Conservation (phyloP, 192 early-diverging fungal genomes). For the Pilobolus umbonatus region DNA sequence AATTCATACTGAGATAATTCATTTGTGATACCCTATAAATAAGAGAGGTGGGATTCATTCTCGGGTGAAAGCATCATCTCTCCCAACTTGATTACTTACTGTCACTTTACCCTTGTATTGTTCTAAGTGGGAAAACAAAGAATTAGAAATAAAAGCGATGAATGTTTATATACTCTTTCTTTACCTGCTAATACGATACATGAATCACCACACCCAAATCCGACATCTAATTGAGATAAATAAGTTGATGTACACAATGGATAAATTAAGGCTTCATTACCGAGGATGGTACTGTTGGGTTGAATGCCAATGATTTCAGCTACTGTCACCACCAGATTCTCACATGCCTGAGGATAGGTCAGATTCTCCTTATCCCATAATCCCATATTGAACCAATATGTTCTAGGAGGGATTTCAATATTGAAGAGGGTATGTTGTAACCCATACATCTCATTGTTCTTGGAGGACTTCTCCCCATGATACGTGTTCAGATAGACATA, state of each 20-base stretch:
- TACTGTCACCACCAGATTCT: slow-evolving; percentile 33
- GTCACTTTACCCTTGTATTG: slow-evolving; percentile 14
- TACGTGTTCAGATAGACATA: too few relatives aligned
- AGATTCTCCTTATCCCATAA: slow-evolving; percentile 31
- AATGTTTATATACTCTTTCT: slow-evolving; percentile 1
- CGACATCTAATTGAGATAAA: slow-evolving; percentile 42
- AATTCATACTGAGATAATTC: slow-evolving; percentile 37
- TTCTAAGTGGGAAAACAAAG: slow-evolving; percentile 2
- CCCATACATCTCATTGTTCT: slow-evolving; percentile 39
- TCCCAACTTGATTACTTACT: slow-evolving; percentile 7
- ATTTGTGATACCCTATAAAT: slow-evolving; percentile 38
- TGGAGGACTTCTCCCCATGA: too few relatives aligned
- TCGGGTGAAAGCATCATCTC: not conserved
- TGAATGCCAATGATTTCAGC: slow-evolving; percentile 15
- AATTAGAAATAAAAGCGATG: not conserved
- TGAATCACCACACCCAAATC: slow-evolving; percentile 53
- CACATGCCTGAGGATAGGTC: slow-evolving; percentile 40
- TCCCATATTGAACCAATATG: slow-evolving; percentile 49
- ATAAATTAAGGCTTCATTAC: slow-evolving; percentile 30
- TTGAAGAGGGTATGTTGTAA: slow-evolving; percentile 41
- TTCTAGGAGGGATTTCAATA: slow-evolving; percentile 30
- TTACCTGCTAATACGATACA: slow-evolving; percentile 36
- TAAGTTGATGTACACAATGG: slow-evolving; percentile 35
- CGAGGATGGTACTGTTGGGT: not conserved
- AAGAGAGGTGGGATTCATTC: not conserved